phyloP scores from a whole-genome alignment of 495 filamentous ascomycete species.

The Hyphodiscus hymeniophilus region DNA sequence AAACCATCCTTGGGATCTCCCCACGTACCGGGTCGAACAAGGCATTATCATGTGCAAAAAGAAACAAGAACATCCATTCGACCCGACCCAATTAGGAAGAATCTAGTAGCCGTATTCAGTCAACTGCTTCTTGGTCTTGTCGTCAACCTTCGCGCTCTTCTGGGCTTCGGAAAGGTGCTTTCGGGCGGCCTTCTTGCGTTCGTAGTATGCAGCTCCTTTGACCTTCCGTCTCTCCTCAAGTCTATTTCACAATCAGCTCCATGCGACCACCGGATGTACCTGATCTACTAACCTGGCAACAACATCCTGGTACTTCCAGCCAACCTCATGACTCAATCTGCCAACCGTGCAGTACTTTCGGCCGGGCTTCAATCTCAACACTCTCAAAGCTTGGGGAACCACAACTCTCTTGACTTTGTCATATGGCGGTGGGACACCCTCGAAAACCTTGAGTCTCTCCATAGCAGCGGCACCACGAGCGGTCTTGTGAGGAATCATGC shows the following conservation, averaged over 20 bases:
- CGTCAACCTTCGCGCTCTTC: constrained; percentile 83
- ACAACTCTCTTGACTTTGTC: constrained; percentile 99
- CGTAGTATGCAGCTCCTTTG: constrained; percentile 98
- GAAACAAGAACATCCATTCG: constrained; percentile 16
- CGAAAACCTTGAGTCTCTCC: constrained; percentile 98
- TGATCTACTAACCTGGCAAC: constrained; percentile 72
- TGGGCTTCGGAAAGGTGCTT: constrained; percentile 85
- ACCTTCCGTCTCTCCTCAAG: constrained; percentile 99
- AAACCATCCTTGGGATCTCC: constrained; percentile 21
- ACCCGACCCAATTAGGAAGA: constrained; percentile 15
- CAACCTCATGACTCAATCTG: constrained; percentile 94
- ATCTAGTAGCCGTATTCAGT: constrained; percentile 47
- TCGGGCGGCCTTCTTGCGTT: constrained; percentile 92
- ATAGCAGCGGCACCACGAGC: constrained; percentile 91
- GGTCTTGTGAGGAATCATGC: constrained; percentile 99
- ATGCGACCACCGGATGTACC: background rate
- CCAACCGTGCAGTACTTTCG: constrained; percentile 99
- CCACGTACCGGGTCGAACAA: constrained; percentile 15
- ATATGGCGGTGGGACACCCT: constrained; percentile 97
- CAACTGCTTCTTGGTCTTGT: constrained; percentile 47
- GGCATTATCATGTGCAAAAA: constrained; percentile 17
- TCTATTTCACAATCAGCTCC: constrained; percentile 37
- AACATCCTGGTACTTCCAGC: constrained; percentile 99
- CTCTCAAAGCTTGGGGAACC: constrained; percentile 92
- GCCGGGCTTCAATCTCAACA: constrained; percentile 91